A percentile compares a stretch with the other conserved stretches of the same genome.
Evolutionary conservation across 2,329 filamentous ascomycete genomes (phyloP).

Genomic region (Paracoccidioides brasiliensis): DNA sequence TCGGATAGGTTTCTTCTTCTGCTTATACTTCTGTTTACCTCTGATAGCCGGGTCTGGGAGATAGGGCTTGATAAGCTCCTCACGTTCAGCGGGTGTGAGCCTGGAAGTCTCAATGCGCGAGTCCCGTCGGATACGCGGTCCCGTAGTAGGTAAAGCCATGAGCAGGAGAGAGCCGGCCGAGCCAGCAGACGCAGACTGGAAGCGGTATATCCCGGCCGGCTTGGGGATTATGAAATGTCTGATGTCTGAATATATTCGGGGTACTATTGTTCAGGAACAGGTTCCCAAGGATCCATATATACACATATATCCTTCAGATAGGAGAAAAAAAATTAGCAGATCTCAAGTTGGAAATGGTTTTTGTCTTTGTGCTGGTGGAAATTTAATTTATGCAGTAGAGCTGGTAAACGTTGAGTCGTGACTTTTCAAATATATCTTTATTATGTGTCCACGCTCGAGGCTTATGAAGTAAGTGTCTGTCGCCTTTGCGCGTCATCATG

Average conservation of each 20-base stretch:
- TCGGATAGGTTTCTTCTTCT: conserved; percentile 28
- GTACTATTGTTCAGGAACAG: background rate
- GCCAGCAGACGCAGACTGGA: background rate
- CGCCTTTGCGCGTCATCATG: conserved; percentile 44
- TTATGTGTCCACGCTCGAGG: background rate
- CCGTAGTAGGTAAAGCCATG: conserved; percentile 1
- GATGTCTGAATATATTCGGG: background rate
- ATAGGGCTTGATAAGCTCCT: conserved; percentile 36
- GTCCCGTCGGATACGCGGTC: background rate
- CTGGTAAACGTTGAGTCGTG: background rate
- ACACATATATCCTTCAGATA: background rate
- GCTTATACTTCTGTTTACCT: conserved; percentile 14
- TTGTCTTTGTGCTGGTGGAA: background rate
- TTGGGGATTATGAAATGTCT: background rate
- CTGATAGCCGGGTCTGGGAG: conserved; percentile 34
- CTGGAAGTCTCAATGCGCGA: background rate
- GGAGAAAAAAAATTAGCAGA: background rate
- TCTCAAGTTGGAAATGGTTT: background rate
- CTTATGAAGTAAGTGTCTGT: background rate
- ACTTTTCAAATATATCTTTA: background rate
- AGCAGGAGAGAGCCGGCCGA: background rate
- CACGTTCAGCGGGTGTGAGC: conserved; percentile 17
- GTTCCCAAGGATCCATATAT: background rate
- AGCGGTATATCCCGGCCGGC: conserved; percentile 24
- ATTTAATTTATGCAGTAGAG: background rate